Percentiles rank a stretch among this genome's conserved stretches.
Conservation (phyloP, 2,329 filamentous ascomycete species). For the Epichloe baconii region DNA sequence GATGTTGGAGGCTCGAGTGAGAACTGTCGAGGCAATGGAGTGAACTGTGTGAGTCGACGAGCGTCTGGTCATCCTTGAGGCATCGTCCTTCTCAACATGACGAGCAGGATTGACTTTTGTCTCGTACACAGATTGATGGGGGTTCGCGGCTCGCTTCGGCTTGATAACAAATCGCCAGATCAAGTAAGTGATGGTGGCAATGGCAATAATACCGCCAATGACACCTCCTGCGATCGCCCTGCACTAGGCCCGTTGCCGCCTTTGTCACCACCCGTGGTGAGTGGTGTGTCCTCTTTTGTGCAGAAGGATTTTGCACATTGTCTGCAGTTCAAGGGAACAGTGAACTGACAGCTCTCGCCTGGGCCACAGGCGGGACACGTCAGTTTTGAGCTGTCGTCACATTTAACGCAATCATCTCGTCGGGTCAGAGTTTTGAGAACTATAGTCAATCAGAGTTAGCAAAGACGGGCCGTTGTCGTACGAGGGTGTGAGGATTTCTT, state of each 20-base stretch:
- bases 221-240: conserved; percentile 84
- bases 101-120: conserved; percentile 35
- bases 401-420: conserved; percentile 33
- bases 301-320: conserved; percentile 37
- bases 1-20: conserved; percentile 94
- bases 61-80: conserved; percentile 35
- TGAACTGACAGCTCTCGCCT: conserved; percentile 31
- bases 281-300: conserved; percentile 16
- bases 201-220: conserved; percentile 64
- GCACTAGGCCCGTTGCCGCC: conserved; percentile 45
- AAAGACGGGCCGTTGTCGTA: background rate
- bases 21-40: conserved; percentile 88
- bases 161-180: conserved; percentile 85
- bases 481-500: background rate
- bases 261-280: conserved; percentile 7
- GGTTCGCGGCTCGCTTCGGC: conserved; percentile 52
- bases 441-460: conserved; percentile 4
- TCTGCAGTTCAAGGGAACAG: conserved; percentile 30
- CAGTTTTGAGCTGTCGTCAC: conserved; percentile 27
- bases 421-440: conserved; percentile 21
- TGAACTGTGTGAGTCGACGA: conserved; percentile 75
- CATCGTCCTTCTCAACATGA: conserved; percentile 33
- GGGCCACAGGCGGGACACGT: conserved; percentile 32
- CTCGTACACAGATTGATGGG: conserved; percentile 38
- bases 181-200: conserved; percentile 64